Evolutionary conservation across 2,329 filamentous ascomycete genomes (phyloP), one percentile per base, ranked within the genome.

Genomic region (Penicillium hesseltinei): DNA sequence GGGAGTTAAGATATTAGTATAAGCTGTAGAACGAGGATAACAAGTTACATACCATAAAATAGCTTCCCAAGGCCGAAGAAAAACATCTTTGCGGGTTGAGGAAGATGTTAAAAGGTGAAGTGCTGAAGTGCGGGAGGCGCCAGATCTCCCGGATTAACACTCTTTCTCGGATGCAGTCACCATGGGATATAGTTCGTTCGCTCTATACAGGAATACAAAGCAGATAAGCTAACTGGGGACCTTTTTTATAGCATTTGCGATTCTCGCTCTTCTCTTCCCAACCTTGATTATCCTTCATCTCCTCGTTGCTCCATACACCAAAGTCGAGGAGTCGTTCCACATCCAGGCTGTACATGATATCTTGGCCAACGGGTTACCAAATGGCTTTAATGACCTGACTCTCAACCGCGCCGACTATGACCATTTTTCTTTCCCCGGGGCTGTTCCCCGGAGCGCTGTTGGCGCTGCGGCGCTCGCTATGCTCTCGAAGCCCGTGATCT

Each of bases 251-350:
- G 65, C 71, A 82, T 82, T 84, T 65, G 63, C 73, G 29, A 49
- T 76, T 10, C 59, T 76, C 11, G 66, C 72, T 52, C 70, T 86
- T 62, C 75, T 87, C 49, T 79, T 92, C 57, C 88, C 90, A 1
- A 73, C 80, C 2, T 71, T 88, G 35, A 80, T 90, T 65, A 72
- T 89, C 57, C 54, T 89, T 54, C 90, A 96, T 74, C 84, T 96
- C 54, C 69, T 86, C 60, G 72, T 86, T 25, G 86, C 92, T 11
- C 94, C 94, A 0, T 93, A 95, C 78, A 97, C 92, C 56, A 99
- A 99, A 75, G 94, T 99, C 58, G 94, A 99, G 75, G 94, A 99
- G 76, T 97, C 93, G 0, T 97, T 99, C 83, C 96, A 96, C 73
- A 86, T 97, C 57, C 94, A 99, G 74, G 94, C 94, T 6, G 84